Evolutionary conservation across 176 grass and related monocot genomes (phyloP).

Genomic region (Alloteropsis semialata): DNA sequence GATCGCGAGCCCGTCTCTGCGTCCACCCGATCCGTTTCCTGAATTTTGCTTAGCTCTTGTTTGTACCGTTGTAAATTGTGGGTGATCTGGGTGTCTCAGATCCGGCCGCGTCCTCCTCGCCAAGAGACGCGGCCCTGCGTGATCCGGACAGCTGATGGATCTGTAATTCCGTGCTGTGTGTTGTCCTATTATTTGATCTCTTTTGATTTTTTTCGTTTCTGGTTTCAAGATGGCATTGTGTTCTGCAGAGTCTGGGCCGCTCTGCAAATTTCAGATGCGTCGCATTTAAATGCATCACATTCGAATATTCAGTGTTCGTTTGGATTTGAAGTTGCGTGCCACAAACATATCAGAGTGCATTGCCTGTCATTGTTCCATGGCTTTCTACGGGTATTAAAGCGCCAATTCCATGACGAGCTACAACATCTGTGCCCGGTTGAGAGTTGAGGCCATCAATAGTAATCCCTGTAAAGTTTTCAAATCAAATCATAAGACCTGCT

Average conservation of each 20-base stretch:
- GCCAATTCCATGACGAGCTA: no score
- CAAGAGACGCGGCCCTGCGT: background rate
- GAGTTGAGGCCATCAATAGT: no score
- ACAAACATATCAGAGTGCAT: background rate
- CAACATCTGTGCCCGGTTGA: no score
- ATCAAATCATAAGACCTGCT: no score
- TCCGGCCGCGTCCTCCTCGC: background rate
- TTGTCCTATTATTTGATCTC: background rate
- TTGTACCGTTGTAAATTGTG: background rate
- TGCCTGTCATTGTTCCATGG: background rate
- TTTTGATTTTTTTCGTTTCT: background rate
- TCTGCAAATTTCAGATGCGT: background rate
- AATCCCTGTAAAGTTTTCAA: no score
- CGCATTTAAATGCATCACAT: background rate
- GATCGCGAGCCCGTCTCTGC: background rate
- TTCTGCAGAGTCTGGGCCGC: background rate
- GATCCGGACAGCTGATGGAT: background rate
- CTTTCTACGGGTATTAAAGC: background rate
- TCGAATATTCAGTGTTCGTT: background rate
- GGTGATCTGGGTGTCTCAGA: background rate
- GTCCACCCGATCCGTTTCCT: constrained; percentile 9
- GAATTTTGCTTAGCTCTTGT: background rate
- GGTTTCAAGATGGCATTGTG: background rate
- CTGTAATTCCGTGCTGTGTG: background rate
- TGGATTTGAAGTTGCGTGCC: background rate